phyloP scores from a whole-genome alignment of 1,284 basidiomycete species.

The Tilletia horrida region DNA sequence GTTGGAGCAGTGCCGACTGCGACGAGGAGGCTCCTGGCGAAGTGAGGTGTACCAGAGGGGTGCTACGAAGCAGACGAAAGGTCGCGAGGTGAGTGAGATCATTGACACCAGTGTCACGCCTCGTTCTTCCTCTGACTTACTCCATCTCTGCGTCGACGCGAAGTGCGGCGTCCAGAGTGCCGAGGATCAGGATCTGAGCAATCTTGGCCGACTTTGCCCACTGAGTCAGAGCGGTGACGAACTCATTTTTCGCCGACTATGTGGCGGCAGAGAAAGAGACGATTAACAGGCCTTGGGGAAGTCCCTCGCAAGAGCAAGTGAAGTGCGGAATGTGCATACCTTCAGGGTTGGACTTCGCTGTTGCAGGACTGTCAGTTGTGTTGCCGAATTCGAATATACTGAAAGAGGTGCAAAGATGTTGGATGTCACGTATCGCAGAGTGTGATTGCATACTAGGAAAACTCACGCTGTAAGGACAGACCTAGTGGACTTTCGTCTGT shows the following conservation, averaged over 20 bases:
- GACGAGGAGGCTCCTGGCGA: slow-evolving; percentile 16
- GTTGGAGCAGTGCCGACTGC: neutral
- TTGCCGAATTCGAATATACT: slow-evolving; percentile 28
- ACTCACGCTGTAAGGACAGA: slow-evolving; percentile 22
- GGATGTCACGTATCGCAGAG: no score
- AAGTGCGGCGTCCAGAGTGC: slow-evolving; percentile 37
- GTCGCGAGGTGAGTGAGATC: slow-evolving; percentile 13
- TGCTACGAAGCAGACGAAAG: neutral
- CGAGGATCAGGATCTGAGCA: slow-evolving; percentile 25
- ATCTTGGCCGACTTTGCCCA: slow-evolving; percentile 27
- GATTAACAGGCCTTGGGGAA: no score
- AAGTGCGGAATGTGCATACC: slow-evolving; percentile 15
- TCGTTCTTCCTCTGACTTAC: no score
- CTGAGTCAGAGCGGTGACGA: slow-evolving; percentile 23
- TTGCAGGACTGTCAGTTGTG: slow-evolving; percentile 34
- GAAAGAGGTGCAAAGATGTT: no score
- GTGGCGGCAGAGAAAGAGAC: neutral
- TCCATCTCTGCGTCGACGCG: slow-evolving; percentile 38
- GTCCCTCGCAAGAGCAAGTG: no score
- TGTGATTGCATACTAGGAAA: no score
- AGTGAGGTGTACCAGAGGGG: slow-evolving; percentile 25
- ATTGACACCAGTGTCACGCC: no score
- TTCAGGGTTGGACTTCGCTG: slow-evolving; percentile 44
- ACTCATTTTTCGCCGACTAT: slow-evolving; percentile 7
- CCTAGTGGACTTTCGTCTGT: neutral